Percentiles rank a stretch among this genome's conserved stretches.
Conservation (phyloP, 176 grass and related monocot species). For the Pharus latifolius region DNA sequence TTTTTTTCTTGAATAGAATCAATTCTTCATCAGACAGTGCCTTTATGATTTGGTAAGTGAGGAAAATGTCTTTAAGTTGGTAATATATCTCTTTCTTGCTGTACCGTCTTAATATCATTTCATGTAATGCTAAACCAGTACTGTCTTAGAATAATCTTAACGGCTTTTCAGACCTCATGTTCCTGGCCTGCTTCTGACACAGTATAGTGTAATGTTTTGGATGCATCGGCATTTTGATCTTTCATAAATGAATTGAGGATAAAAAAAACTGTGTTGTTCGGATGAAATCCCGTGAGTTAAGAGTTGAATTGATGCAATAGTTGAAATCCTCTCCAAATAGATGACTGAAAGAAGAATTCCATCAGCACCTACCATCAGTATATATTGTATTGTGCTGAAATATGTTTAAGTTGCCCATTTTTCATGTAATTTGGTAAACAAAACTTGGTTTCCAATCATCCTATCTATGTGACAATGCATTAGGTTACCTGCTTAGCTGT, state of each 20-base stretch:
- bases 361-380: background rate
- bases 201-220: background rate
- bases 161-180: background rate
- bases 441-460: background rate
- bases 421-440: slow-evolving; percentile 1
- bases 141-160: slow-evolving; percentile 12
- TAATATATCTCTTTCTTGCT: slow-evolving; percentile 21
- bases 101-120: slow-evolving; percentile 6
- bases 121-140: background rate
- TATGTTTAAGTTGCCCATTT: background rate
- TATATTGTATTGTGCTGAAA: background rate
- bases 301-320: background rate
- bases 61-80: slow-evolving; percentile 7
- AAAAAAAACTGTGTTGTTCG: background rate
- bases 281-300: background rate
- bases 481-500: slow-evolving; percentile 11
- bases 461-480: slow-evolving; percentile 7
- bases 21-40: background rate
- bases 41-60: background rate
- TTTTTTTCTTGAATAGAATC: background rate
- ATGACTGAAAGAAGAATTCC: slow-evolving; percentile 6
- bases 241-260: slow-evolving; percentile 12
- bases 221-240: background rate
- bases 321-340: background rate
- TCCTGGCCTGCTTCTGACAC: background rate